Percentiles rank a stretch among this genome's conserved stretches.
Evolutionary conservation across 2,329 filamentous ascomycete genomes (phyloP).

Genomic region (Aureobasidium subglaciale): DNA sequence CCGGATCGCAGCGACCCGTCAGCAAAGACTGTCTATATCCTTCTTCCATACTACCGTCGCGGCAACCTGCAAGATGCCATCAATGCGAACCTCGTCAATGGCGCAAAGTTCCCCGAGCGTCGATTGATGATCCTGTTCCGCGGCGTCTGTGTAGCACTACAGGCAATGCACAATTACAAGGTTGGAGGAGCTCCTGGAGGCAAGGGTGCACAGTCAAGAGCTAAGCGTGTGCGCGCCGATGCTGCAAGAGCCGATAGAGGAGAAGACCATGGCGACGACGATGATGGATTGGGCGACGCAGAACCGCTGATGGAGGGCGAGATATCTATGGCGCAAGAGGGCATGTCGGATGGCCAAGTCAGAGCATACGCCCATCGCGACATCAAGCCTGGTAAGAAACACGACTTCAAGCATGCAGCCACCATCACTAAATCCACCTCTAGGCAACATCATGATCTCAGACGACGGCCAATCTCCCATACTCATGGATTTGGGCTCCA

Average conservation of each 20-base stretch:
- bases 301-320: conserved; percentile 78
- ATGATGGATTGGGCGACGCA: conserved; percentile 67
- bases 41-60: conserved; percentile 89
- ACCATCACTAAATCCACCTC: not conserved
- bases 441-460: conserved; percentile 94
- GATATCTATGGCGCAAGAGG: conserved; percentile 59
- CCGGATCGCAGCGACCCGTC: conserved; percentile 59
- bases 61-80: conserved; percentile 97
- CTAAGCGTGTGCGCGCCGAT: conserved; percentile 48
- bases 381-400: conserved; percentile 77
- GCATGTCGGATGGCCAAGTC: conserved; percentile 59
- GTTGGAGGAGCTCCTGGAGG: conserved; percentile 51
- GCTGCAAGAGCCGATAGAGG: conserved; percentile 48
- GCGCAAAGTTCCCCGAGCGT: conserved; percentile 80
- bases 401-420: not conserved
- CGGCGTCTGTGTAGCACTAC: conserved; percentile 81
- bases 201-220: conserved; percentile 44
- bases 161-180: conserved; percentile 84
- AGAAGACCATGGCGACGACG: conserved; percentile 38
- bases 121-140: conserved; percentile 84
- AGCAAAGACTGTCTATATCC: conserved; percentile 91
- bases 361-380: conserved; percentile 89
- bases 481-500: conserved; percentile 92
- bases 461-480: conserved; percentile 84
- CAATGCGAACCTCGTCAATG: conserved; percentile 96